Base-by-base conservation (phyloP, 108 stramenopile species). In the Discostella pseudostelligera region DNA sequence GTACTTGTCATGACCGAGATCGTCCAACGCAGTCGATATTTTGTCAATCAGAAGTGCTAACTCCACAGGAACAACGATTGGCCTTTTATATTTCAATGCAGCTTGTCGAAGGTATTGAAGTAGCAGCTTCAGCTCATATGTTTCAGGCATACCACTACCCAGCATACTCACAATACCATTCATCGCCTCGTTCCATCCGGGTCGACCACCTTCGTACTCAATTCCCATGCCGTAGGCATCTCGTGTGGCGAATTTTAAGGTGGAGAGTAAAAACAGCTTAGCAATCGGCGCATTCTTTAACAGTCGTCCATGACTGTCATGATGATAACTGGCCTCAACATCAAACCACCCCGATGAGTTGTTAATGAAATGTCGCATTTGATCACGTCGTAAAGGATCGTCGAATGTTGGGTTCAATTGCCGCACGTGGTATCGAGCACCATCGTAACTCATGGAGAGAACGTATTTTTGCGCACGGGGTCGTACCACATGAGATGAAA, bases 141-240 rank as follows among this genome's bases (percentile, higher is more conserved):
- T 94, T 61, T 96, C 94, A 4, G 93, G 88, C 91, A 94, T 95
- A 45, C 90, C 92, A 59, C 81, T 83, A 56, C 94, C 94, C 67
- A 97, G 82, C 84, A 93, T 84, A 25, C 78, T 70, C 17, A 85
- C 90, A 59, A 96, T 84, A 78, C 97, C 97, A 66, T 97, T 97
- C 97, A 97, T 97, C 55, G 94, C 94, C 70, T 97, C 97, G 59
- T 94, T 84, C 97, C 97, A 97, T 25, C 97, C 97, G 22, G 97
- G 96, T 56, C 92, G 86, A 11, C 95, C 95, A 43, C 94, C 97
- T 76, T 97, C 97, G 76, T 96, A 96, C 78, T 97, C 97, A 46
- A 97, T 78, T 47, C 97, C 97, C 89, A 96, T 92, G 53, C 97
- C 97, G 61, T 83, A 92, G 11, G 97, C 93, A 83, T 97, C 97